phyloP scores from a whole-genome alignment of 2,329 filamentous ascomycete species.

The Cercospora citrullina region DNA sequence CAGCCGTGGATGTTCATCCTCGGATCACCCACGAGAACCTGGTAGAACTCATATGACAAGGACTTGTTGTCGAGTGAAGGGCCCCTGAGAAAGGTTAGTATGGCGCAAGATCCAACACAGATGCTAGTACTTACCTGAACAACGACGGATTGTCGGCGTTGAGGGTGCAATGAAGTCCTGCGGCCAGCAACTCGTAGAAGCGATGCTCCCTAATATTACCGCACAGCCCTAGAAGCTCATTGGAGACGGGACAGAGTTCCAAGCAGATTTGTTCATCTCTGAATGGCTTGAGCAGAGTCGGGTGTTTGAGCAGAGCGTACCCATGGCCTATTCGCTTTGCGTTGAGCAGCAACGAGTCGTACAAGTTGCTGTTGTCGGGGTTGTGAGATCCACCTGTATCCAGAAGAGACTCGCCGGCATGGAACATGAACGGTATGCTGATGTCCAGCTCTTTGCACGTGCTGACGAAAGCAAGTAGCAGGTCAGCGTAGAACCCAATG shows the following conservation, averaged over 20 bases:
- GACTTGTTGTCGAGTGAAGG: slow-evolving; percentile 55
- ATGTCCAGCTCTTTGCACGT: slow-evolving; percentile 52
- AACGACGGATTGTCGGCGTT: slow-evolving; percentile 75
- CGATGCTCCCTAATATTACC: slow-evolving; percentile 65
- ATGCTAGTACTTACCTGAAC: slow-evolving; percentile 55
- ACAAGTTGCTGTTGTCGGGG: slow-evolving; percentile 59
- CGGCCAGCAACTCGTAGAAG: slow-evolving; percentile 68
- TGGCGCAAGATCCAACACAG: neutral
- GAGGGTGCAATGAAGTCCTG: slow-evolving; percentile 70
- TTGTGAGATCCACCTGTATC: slow-evolving; percentile 65
- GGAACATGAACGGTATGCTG: slow-evolving; percentile 71
- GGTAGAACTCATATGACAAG: slow-evolving; percentile 75
- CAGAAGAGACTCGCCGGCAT: slow-evolving; percentile 71
- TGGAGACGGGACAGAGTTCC: slow-evolving; percentile 77
- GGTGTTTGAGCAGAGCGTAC: slow-evolving; percentile 67
- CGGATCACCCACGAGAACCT: slow-evolving; percentile 67
- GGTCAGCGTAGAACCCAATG: slow-evolving; percentile 59
- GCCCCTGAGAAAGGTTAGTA: slow-evolving; percentile 16
- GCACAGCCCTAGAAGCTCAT: slow-evolving; percentile 71
- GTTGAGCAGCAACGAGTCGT: slow-evolving; percentile 65
- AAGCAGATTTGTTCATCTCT: slow-evolving; percentile 64
- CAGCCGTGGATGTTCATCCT: slow-evolving; percentile 69
- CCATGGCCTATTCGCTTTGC: slow-evolving; percentile 73
- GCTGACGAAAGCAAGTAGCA: slow-evolving; percentile 59
- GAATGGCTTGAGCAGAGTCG: slow-evolving; percentile 65